phyloP scores from a whole-genome alignment of 2,329 filamentous ascomycete genomes.

The Aspergillus ruber region DNA sequence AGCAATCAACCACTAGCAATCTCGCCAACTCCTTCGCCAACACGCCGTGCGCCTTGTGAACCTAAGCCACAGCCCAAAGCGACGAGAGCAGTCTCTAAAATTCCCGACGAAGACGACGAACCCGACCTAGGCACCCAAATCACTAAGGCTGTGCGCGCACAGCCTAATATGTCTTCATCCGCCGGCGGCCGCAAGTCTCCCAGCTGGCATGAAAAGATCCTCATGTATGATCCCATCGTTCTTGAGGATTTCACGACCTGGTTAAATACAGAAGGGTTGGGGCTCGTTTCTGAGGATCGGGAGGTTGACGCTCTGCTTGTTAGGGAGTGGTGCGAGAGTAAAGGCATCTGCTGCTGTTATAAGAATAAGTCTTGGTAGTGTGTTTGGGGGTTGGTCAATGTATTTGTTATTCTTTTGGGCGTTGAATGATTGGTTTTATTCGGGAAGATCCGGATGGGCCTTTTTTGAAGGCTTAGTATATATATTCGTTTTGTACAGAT shows the following conservation, averaged over 20 bases:
- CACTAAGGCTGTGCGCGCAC: slow-evolving; percentile 41
- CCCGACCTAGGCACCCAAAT: slow-evolving; percentile 42
- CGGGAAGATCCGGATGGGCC: not conserved
- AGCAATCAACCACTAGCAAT: slow-evolving; percentile 6
- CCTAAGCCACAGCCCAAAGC: not conserved
- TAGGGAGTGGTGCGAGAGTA: slow-evolving; percentile 83
- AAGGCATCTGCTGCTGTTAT: slow-evolving; percentile 75
- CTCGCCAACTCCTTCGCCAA: slow-evolving; percentile 8
- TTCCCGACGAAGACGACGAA: not conserved
- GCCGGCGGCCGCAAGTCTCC: slow-evolving; percentile 37
- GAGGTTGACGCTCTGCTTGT: slow-evolving; percentile 61
- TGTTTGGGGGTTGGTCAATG: slow-evolving; percentile 3
- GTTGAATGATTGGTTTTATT: not conserved
- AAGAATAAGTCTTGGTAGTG: slow-evolving; percentile 36
- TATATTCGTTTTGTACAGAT: too few species aligned
- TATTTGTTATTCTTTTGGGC: not conserved
- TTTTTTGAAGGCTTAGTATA: too few species aligned
- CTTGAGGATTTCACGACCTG: slow-evolving; percentile 78
- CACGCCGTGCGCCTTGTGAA: slow-evolving; percentile 2
- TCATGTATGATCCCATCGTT: slow-evolving; percentile 86
- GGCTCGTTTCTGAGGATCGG: slow-evolving; percentile 56
- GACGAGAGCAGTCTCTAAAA: not conserved
- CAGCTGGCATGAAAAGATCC: slow-evolving; percentile 86
- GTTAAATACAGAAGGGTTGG: slow-evolving; percentile 68
- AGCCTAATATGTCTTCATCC: slow-evolving; percentile 23